Conservation (phyloP, 352 stramenopile species). For the Albugo candida region DNA sequence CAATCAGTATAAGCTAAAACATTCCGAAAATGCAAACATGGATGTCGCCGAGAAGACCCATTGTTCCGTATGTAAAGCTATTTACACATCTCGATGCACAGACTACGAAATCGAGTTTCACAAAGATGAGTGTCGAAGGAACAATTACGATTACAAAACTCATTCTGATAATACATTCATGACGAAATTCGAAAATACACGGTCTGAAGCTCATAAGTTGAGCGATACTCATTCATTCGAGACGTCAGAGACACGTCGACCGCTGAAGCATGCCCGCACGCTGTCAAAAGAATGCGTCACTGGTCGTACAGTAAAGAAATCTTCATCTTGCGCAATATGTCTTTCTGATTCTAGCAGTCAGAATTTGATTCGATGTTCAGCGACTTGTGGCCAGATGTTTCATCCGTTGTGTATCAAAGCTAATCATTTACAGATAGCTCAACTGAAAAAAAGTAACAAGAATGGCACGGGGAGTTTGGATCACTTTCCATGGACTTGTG, state of each 20-base stretch:
- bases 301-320: not conserved
- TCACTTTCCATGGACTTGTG: slow-evolving; percentile 25
- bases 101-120: slow-evolving; percentile 52
- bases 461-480: no score
- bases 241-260: not conserved
- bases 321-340: slow-evolving; percentile 26
- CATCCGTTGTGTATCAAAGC: slow-evolving; percentile 42
- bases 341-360: slow-evolving; percentile 15
- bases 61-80: slow-evolving; percentile 40
- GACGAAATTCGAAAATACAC: slow-evolving; percentile 1
- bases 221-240: not conserved
- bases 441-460: slow-evolving; percentile 11
- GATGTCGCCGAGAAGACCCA: slow-evolving; percentile 5
- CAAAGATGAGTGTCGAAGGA: slow-evolving; percentile 49
- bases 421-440: slow-evolving; percentile 2
- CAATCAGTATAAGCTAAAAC: no score
- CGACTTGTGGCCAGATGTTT: slow-evolving; percentile 32
- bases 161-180: no score
- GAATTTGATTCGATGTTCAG: slow-evolving; percentile 31
- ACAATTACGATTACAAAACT: slow-evolving; percentile 13
- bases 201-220: not conserved
- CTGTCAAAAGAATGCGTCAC: no score
- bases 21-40: no score
- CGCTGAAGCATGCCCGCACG: not conserved
- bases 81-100: slow-evolving; percentile 25